Conservation (phyloP, 164 flowering plant genomes). For the Platanus orientalis region DNA sequence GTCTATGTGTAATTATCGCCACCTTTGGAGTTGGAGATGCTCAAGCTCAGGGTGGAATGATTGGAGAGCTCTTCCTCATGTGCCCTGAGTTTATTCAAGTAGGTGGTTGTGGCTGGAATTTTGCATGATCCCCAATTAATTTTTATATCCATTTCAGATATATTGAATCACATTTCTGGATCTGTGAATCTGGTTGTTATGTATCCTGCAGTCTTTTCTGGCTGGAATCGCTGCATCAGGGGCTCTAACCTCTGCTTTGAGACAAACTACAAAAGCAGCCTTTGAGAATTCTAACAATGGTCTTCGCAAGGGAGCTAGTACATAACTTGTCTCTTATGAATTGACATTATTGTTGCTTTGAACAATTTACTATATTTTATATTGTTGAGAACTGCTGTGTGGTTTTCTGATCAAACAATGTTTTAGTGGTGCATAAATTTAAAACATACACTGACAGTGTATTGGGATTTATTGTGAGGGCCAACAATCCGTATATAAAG, state of each 20-base stretch:
- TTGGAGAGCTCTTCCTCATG: constrained; percentile 24
- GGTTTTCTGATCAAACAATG: no score
- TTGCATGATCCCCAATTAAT: no score
- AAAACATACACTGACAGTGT: no score
- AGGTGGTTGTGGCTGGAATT: no score
- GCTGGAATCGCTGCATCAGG: constrained; percentile 30
- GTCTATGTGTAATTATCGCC: constrained; percentile 13
- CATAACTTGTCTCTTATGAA: neutral
- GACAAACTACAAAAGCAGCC: constrained; percentile 28
- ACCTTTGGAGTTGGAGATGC: constrained; percentile 22
- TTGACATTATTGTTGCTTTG: neutral
- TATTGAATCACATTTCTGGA: no score
- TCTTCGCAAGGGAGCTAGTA: constrained; percentile 28
- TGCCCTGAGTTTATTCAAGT: neutral
- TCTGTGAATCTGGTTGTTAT: no score
- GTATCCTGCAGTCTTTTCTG: constrained; percentile 14
- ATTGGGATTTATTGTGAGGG: no score
- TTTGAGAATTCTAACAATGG: constrained; percentile 25
- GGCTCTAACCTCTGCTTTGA: constrained; percentile 25
- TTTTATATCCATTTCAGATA: no score
- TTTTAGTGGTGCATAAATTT: no score
- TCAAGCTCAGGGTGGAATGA: constrained; percentile 23
- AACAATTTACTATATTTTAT: no score
- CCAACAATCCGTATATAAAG: no score
- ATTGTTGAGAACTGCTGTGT: no score